These are phyloP conservation scores for Monosporascus sp. DNA, from an alignment of 2,329 filamentous ascomycete genomes.

Conservation along the genomic window DNA sequence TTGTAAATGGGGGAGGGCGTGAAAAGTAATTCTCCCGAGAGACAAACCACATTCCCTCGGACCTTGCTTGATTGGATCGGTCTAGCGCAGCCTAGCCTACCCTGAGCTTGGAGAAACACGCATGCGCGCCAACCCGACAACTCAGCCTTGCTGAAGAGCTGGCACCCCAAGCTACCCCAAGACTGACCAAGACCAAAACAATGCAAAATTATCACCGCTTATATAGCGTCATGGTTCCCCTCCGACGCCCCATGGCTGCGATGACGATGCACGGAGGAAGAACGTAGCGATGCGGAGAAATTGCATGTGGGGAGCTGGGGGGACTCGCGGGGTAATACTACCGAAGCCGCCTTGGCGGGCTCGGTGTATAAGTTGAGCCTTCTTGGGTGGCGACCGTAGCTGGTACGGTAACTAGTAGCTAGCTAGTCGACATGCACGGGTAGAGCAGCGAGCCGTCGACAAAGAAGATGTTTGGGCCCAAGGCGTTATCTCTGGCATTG, in stretches of 20 bases:
- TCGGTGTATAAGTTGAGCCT: neutral
- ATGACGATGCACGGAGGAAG: slow-evolving; percentile 12
- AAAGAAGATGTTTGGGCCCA: slow-evolving; percentile 8
- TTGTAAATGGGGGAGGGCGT: too few species aligned
- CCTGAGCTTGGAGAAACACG: too few species aligned
- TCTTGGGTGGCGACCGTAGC: neutral
- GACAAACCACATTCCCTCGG: too few species aligned
- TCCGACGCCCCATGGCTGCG: slow-evolving; percentile 5
- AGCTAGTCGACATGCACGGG: slow-evolving; percentile 1
- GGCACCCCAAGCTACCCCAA: neutral
- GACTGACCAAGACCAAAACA: neutral
- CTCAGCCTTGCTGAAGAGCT: too few species aligned
- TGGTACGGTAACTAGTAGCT: neutral
- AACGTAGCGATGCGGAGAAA: slow-evolving; percentile 24
- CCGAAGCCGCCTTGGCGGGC: slow-evolving; percentile 10
- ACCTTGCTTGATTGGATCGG: too few species aligned
- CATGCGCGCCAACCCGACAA: too few species aligned
- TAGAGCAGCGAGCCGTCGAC: neutral
- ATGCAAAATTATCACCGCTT: neutral
- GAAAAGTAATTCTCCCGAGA: too few species aligned
- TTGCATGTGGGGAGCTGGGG: neutral
- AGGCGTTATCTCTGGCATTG: slow-evolving; percentile 7
- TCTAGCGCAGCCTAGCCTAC: too few species aligned
- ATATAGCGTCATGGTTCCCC: slow-evolving; percentile 2
- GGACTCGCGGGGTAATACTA: slow-evolving; percentile 9